Base-by-base conservation (phyloP, 2,329 filamentous ascomycete genomes). In the Claviceps pazoutovae region DNA sequence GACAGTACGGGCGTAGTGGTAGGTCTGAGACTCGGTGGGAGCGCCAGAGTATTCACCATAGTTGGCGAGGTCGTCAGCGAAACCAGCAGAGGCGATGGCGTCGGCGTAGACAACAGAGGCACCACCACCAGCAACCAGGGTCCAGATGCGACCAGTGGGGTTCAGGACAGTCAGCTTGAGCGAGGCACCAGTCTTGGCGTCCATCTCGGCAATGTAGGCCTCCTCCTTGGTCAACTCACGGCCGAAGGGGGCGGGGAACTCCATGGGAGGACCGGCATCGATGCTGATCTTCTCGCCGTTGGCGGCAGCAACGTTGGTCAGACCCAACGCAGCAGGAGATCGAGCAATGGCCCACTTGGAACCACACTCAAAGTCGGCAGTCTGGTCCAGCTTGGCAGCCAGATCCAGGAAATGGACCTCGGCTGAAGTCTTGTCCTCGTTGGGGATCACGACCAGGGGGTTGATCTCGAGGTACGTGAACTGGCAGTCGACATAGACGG, bases 381-480 rank as follows among this genome's bases (percentile, higher is more conserved):
- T 98, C 77, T 98, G 93, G 71, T 98, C 93, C 57, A 98, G 78
- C 83, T 98, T 98, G 68, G 93, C 93, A 63, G 93, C 93, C 68
- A 98, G 79, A 76, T 98, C 93, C 61, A 98, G 82, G 83, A 98
- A 98, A 81, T 96, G 82, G 51, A 98, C 93, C 43, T 89, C 85
- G 53, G 93, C 93, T 54, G 89, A 95, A 60, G 91, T 97, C 67
- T 80, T 86, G 63, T 90, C 83, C 60, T 80, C 84, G 71, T 97
- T 97, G 70, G 93, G 93, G 64, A 98, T 91, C 68, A 96, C 93
- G 56, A 98, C 93, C 58, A 98, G 78, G 61, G 93, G 93, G 83
- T 98, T 98, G 79, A 98, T 98, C 75, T 98, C 93, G 62, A 98
- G 88, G 78, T 98, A 98, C 66, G 93, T 97, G 82, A 98, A 98